A percentile compares a stretch with the other conserved stretches of the same genome.
Evolutionary conservation across 169 alveolate genomes (phyloP).

Genomic region (Cryptosporidium sp.): DNA sequence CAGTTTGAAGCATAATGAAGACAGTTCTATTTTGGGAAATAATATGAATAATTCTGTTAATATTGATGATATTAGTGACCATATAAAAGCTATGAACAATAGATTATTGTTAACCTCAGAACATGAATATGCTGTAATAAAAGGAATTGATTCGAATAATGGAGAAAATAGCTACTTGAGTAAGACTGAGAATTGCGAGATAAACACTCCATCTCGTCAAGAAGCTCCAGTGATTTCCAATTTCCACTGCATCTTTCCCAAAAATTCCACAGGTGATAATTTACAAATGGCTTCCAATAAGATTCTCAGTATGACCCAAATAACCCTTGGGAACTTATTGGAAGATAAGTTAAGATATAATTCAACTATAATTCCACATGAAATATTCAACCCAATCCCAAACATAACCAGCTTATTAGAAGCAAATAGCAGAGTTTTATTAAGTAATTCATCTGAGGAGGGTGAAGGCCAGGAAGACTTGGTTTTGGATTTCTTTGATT

Average conservation of each 20-base stretch:
- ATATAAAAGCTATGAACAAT: too few species aligned
- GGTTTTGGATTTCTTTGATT: constrained; percentile 7
- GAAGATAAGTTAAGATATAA: neutral
- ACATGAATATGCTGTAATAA: neutral
- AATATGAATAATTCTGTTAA: neutral
- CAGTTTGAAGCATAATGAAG: neutral
- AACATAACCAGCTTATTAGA: neutral
- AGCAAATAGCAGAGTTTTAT: neutral
- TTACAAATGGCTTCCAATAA: neutral
- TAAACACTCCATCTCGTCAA: neutral
- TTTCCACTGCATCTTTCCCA: neutral
- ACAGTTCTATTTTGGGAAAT: neutral
- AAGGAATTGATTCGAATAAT: neutral
- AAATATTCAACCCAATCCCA: neutral
- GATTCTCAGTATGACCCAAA: neutral
- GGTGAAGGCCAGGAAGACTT: neutral
- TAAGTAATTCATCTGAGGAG: neutral
- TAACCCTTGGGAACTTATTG: neutral
- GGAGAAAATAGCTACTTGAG: neutral
- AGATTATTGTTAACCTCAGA: neutral
- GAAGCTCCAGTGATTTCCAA: neutral
- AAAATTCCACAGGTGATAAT: neutral
- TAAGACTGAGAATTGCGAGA: neutral
- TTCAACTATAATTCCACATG: neutral
- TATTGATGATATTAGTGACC: too few species aligned